A percentile compares a stretch with the other conserved stretches of the same genome.
phyloP scores from a whole-genome alignment of 306 rosid species.

The Medicago arabica region DNA sequence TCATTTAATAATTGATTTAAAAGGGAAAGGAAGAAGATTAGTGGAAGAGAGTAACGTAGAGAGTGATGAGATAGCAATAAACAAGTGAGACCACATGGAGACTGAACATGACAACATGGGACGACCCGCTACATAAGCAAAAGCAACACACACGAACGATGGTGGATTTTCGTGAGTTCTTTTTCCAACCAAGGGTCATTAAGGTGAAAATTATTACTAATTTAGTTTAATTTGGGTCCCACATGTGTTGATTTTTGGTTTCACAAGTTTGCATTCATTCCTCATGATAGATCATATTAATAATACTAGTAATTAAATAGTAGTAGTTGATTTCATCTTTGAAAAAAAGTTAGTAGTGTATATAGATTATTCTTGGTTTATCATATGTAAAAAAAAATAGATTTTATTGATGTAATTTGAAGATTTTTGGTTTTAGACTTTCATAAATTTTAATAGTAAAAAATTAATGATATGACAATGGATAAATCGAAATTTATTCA shows the following conservation, averaged over 20 bases:
- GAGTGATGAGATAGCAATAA: constrained; percentile 43
- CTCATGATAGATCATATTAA: too few species aligned
- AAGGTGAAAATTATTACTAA: neutral
- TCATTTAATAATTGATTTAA: constrained; percentile 16
- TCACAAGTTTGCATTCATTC: too few species aligned
- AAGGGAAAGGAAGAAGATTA: constrained; percentile 12
- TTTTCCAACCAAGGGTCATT: neutral
- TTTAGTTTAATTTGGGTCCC: neutral
- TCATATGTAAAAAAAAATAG: too few species aligned
- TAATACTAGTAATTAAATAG: too few species aligned
- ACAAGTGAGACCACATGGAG: constrained; percentile 73
- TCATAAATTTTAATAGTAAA: too few species aligned
- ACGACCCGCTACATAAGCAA: constrained; percentile 44
- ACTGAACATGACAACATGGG: constrained; percentile 64
- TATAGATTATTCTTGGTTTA: too few species aligned
- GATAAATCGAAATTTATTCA: too few species aligned
- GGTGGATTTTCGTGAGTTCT: neutral
- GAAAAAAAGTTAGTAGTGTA: too few species aligned
- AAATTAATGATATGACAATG: too few species aligned
- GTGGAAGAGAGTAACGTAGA: constrained; percentile 31
- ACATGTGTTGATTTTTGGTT: neutral
- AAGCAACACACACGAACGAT: constrained; percentile 36
- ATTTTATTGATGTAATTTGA: too few species aligned
- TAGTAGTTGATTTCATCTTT: too few species aligned
- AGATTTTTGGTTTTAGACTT: too few species aligned